Percentiles rank a stretch among this genome's conserved stretches.
phyloP scores from a whole-genome alignment of 208 protist species.

The Naegleria gruberi region DNA sequence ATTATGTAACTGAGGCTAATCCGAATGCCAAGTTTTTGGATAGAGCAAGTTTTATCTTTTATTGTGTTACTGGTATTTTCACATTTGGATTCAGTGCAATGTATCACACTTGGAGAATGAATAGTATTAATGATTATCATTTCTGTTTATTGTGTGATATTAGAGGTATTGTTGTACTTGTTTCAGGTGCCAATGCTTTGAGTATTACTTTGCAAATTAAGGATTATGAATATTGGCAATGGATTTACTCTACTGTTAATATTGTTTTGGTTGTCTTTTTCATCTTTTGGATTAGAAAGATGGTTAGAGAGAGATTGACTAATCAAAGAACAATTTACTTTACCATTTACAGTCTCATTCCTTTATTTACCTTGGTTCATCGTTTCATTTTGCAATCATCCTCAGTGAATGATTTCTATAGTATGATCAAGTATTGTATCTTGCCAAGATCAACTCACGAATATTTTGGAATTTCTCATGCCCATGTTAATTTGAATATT shows the following conservation, averaged over 20 bases:
- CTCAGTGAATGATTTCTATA: background rate
- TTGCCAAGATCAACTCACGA: background rate
- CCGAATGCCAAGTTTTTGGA: background rate
- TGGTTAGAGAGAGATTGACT: background rate
- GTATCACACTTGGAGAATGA: slow-evolving; percentile 4
- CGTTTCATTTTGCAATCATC: background rate
- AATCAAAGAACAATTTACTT: slow-evolving; percentile 19
- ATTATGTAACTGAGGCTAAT: background rate
- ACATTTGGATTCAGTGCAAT: background rate
- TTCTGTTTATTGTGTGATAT: slow-evolving; percentile 7
- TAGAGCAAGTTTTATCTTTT: background rate
- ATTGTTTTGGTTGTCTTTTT: background rate
- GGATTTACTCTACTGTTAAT: background rate
- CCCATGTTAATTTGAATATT: background rate
- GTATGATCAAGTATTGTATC: background rate
- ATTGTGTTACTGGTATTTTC: background rate
- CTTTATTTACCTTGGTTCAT: background rate
- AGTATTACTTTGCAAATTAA: background rate
- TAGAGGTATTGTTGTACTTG: background rate
- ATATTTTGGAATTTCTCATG: background rate
- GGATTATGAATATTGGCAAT: background rate
- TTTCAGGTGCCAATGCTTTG: background rate
- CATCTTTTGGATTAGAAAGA: background rate
- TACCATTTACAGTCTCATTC: background rate
- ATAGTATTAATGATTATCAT: background rate